phyloP scores from a whole-genome alignment of 306 rosid species.

The Prunus mume region DNA sequence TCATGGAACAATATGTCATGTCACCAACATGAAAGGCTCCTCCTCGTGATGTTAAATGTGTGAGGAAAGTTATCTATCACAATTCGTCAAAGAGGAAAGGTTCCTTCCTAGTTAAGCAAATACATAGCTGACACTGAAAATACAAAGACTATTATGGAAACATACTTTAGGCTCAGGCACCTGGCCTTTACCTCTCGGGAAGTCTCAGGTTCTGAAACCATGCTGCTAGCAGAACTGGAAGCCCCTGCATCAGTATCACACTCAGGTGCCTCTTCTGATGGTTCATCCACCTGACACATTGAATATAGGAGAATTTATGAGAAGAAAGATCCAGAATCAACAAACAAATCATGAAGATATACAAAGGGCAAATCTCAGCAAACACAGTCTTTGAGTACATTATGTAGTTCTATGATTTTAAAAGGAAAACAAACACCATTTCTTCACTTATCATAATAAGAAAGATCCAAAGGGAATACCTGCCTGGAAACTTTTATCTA shows the following conservation, averaged over 20 bases:
- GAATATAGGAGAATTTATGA: conserved; percentile 8
- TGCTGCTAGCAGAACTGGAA: conserved; percentile 29
- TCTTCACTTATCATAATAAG: conserved; percentile 6
- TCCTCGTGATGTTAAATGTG: background rate
- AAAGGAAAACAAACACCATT: conserved; percentile 2
- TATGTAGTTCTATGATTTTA: background rate
- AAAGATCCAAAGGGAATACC: conserved; percentile 41
- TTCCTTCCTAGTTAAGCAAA: conserved; percentile 36
- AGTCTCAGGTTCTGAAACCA: conserved; percentile 10
- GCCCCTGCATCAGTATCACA: conserved; percentile 21
- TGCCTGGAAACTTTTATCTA: conserved; percentile 63
- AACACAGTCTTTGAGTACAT: background rate
- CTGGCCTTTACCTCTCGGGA: conserved; percentile 12
- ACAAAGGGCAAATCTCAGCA: background rate
- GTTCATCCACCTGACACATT: conserved; percentile 54
- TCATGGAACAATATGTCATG: background rate
- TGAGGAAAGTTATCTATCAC: conserved; percentile 22
- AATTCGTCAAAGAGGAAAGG: conserved; percentile 27
- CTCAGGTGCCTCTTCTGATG: conserved; percentile 32
- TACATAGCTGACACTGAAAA: conserved; percentile 33
- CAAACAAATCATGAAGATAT: background rate
- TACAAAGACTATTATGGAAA: conserved; percentile 37
- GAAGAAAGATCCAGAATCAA: conserved; percentile 4
- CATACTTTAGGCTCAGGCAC: conserved; percentile 27
- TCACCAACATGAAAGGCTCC: background rate